A percentile compares a stretch with the other conserved stretches of the same genome.
These are phyloP conservation scores for Zygnema cylindricum DNA, from an alignment of 139 green algal genomes.

Conservation along the genomic window DNA sequence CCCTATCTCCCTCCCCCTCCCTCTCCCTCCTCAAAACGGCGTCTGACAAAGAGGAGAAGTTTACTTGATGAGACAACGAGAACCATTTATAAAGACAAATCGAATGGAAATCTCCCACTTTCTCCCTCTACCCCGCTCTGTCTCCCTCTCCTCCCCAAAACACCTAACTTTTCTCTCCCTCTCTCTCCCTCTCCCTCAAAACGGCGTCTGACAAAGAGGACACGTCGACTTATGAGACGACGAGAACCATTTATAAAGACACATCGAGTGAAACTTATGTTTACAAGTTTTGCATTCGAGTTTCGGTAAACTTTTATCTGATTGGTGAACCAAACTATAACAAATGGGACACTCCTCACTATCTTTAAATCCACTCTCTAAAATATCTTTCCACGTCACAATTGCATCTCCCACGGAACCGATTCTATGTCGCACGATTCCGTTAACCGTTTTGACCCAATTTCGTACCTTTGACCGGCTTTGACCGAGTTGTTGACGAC, in stretches of 20 bases:
- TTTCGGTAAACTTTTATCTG: conserved; percentile 80
- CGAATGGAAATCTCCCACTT: background rate
- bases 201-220: conserved; percentile 85
- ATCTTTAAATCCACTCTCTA: conserved; percentile 81
- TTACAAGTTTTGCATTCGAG: conserved; percentile 89
- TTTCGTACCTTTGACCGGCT: conserved; percentile 83
- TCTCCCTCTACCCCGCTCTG: background rate
- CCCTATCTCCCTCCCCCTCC: background rate
- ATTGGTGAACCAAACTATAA: conserved; percentile 87
- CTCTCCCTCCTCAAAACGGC: background rate
- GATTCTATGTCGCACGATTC: conserved; percentile 85
- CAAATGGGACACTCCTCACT: conserved; percentile 97
- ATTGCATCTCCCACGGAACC: conserved; percentile 81
- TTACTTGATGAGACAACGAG: background rate
- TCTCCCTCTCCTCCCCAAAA: conserved; percentile 1
- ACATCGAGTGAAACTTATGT: conserved; percentile 89
- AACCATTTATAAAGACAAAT: background rate
- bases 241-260: conserved; percentile 97
- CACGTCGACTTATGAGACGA: conserved; percentile 83
- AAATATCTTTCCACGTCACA: conserved; percentile 81
- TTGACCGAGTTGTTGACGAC: conserved; percentile 75
- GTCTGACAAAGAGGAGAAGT: background rate
- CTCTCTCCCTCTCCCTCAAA: conserved; percentile 21
- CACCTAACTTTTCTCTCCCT: background rate
- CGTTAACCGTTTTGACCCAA: conserved; percentile 90